phyloP scores from a whole-genome alignment of 2,329 filamentous ascomycete genomes.

The Falciphora oryzae region DNA sequence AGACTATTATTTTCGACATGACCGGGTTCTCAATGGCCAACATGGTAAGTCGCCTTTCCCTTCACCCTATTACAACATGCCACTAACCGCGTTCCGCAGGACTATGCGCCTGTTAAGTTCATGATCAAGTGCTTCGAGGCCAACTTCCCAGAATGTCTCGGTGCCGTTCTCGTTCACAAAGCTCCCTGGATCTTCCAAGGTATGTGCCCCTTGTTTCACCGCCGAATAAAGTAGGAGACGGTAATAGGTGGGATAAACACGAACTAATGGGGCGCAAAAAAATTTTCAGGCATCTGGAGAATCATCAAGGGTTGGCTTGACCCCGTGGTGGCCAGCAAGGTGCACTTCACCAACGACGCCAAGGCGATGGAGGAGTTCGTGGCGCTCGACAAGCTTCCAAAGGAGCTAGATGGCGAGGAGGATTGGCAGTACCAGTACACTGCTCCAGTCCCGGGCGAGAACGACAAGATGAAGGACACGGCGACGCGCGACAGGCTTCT shows the following conservation, averaged over 20 bases:
- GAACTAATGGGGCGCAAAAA: conserved; percentile 6
- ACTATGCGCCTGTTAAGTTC: conserved; percentile 95
- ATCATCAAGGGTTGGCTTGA: conserved; percentile 96
- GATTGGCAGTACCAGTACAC: conserved; percentile 78
- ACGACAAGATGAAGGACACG: conserved; percentile 64
- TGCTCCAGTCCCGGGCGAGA: conserved; percentile 72
- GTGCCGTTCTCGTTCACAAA: conserved; percentile 88
- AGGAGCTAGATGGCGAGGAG: conserved; percentile 81
- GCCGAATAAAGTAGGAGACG: too few species aligned
- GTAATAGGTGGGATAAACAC: neutral
- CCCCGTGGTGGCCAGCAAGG: conserved; percentile 88
- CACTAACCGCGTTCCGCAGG: conserved; percentile 36
- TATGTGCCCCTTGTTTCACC: conserved; percentile 29
- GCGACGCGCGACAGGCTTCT: conserved; percentile 59
- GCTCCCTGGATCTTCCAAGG: conserved; percentile 96
- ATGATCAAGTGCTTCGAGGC: conserved; percentile 99
- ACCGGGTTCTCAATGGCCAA: conserved; percentile 89
- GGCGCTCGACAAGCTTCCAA: conserved; percentile 61
- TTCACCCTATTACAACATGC: neutral
- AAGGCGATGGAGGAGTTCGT: conserved; percentile 77
- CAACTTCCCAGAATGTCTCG: conserved; percentile 92
- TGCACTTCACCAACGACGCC: conserved; percentile 82
- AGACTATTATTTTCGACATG: conserved; percentile 96
- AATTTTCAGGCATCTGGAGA: conserved; percentile 72
- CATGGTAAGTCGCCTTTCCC: conserved; percentile 56